Evolutionary conservation across 495 filamentous ascomycete genomes (phyloP), one percentile per base, ranked within the genome.

Genomic region (Cercophora sp.): DNA sequence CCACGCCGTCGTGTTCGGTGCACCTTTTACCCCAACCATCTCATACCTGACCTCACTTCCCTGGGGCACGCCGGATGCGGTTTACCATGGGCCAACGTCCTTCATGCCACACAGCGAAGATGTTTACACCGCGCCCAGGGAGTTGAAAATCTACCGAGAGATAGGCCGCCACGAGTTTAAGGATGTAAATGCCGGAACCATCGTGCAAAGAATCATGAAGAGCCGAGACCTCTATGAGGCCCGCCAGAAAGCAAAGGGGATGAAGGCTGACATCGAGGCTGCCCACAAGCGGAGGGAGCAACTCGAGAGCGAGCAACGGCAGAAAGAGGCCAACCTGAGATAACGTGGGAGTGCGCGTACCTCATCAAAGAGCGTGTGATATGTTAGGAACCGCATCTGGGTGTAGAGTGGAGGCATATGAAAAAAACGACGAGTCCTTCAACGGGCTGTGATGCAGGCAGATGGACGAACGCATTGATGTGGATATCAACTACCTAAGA

Each of bases 51-150:
- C 76, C 20, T 73, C 81, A 6, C 75, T 94, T 25, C 92, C 91
- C 0, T 84, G 81, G 58, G 87, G 89, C 22, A 79, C 76, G 11
- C 88, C 89, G 3, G 74, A 86, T 61, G 85, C 81, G 4, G 90
- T 99, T 46, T 99, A 96, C 68, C 93, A 99, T 70, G 93, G 93
- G 8, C 89, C 90, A 1, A 97, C 94, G 0, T 81, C 86, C 18
- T 96, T 95, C 66, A 94, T 96, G 70, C 87, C 88, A 1, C 76
- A 87, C 18, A 88, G 83, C 22, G 86, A 89, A 59, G 91, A 97
- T 66, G 89, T 91, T 1, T 98, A 96, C 68, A 69, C 71, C 11
- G 88, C 78, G 8, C 83, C 91, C 15, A 89, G 88, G 66, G 73
- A 76, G 59, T 81, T 90, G 79, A 85, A 85, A 2, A 88, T 94